Evolutionary conservation across 2,329 filamentous ascomycete genomes (phyloP).

Genomic region (Paecilomyces dactylethromorphus): DNA sequence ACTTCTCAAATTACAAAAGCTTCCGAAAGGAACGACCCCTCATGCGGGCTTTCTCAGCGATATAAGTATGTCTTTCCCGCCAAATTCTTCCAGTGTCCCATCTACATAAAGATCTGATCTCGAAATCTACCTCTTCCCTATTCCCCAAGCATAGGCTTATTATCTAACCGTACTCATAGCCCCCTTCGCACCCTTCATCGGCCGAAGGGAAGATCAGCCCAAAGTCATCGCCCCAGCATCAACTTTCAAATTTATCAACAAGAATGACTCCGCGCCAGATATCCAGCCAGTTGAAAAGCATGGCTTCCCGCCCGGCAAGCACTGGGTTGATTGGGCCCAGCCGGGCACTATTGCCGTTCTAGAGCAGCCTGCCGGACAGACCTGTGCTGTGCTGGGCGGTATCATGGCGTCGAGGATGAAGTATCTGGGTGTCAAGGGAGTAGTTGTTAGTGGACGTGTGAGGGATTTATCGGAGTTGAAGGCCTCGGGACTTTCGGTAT

Average conservation of each 20-base stretch:
- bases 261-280: slow-evolving; percentile 38
- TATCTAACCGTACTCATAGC: slow-evolving; percentile 11
- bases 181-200: slow-evolving; percentile 27
- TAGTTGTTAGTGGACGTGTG: slow-evolving; percentile 62
- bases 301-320: slow-evolving; percentile 52
- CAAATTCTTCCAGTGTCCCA: too few species aligned
- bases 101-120: not conserved
- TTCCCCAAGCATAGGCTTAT: not conserved
- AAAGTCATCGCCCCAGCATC: slow-evolving; percentile 38
- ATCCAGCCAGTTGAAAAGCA: slow-evolving; percentile 26
- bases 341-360: slow-evolving; percentile 59
- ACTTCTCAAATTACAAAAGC: slow-evolving; percentile 58
- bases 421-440: slow-evolving; percentile 51
- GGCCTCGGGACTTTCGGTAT: slow-evolving; percentile 50
- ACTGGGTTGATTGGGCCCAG: slow-evolving; percentile 62
- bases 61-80: slow-evolving; percentile 37
- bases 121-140: not conserved
- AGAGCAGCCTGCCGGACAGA: slow-evolving; percentile 58
- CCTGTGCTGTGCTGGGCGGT: slow-evolving; percentile 67
- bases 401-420: slow-evolving; percentile 69
- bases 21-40: slow-evolving; percentile 39
- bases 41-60: slow-evolving; percentile 63
- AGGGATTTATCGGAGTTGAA: slow-evolving; percentile 59
- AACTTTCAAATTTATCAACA: slow-evolving; percentile 52
- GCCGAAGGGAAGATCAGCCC: slow-evolving; percentile 17